Percentiles rank a stretch among this genome's conserved stretches.
Conservation (phyloP, 2,329 filamentous ascomycete genomes). For the Pseudocercospora vitis region DNA sequence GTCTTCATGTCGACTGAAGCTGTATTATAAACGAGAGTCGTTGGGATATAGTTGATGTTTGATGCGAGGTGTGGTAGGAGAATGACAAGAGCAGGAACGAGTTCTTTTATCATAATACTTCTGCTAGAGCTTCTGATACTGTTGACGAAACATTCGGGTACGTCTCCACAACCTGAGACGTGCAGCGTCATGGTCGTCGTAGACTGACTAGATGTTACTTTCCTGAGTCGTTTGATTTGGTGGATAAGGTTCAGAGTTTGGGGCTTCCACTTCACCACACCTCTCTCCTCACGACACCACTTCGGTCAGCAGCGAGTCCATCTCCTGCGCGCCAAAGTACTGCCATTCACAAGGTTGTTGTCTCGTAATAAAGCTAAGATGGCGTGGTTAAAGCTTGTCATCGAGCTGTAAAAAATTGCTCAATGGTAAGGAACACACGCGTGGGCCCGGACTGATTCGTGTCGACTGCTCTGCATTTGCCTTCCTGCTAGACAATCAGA, state of each 20-base stretch:
- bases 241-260: not conserved
- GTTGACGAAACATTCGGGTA: too few species aligned
- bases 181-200: not conserved
- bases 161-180: not conserved
- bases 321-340: too few species aligned
- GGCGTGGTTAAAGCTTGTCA: too few species aligned
- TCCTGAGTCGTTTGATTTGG: not conserved
- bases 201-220: not conserved
- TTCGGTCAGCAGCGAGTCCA: too few species aligned
- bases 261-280: not conserved
- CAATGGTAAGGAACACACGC: too few species aligned
- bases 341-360: too few species aligned
- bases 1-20: conserved; percentile 7
- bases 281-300: too few species aligned
- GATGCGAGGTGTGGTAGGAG: not conserved
- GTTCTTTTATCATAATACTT: not conserved
- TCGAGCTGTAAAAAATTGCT: too few species aligned
- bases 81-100: not conserved
- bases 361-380: too few species aligned
- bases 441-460: too few species aligned
- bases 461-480: too few species aligned
- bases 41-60: not conserved
- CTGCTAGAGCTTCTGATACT: not conserved
- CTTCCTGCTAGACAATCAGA: too few species aligned
- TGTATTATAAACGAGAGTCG: not conserved